Evolutionary conservation across 176 grass and related monocot species (phyloP).

Genomic region (Carex cristatella): DNA sequence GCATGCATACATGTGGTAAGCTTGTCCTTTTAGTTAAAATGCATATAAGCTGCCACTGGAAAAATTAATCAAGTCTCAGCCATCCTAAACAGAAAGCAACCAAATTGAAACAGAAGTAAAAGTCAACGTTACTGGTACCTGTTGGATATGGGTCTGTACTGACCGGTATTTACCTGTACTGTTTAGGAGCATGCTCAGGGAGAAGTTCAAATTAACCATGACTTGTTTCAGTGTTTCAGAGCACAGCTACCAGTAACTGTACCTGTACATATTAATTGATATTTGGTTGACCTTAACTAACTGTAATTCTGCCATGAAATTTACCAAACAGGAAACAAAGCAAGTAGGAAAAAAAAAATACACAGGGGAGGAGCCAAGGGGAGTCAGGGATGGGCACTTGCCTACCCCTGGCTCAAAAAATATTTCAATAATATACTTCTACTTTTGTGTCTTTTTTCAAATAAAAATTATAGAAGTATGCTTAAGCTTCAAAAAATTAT

Average conservation of each 20-base stretch:
- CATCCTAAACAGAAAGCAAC: neutral
- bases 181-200: neutral
- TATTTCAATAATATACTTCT: too few relatives aligned
- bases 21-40: neutral
- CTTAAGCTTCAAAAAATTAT: too few relatives aligned
- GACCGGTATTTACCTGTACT: neutral
- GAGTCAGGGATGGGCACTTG: too few relatives aligned
- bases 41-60: neutral
- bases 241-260: neutral
- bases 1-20: constrained; percentile 91
- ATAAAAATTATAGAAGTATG: too few relatives aligned
- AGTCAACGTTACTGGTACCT: neutral
- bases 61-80: neutral
- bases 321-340: neutral
- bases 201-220: neutral
- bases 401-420: too few relatives aligned
- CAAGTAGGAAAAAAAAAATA: neutral
- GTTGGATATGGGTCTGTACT: neutral
- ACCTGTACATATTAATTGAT: neutral
- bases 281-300: neutral
- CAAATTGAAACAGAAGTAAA: neutral
- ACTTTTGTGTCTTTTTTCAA: too few relatives aligned
- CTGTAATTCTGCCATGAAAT: neutral
- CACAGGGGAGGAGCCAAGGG: too few relatives aligned
- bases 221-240: neutral